Base-by-base conservation (phyloP, 345 rosid genomes). In the Aethionema arabicum region DNA sequence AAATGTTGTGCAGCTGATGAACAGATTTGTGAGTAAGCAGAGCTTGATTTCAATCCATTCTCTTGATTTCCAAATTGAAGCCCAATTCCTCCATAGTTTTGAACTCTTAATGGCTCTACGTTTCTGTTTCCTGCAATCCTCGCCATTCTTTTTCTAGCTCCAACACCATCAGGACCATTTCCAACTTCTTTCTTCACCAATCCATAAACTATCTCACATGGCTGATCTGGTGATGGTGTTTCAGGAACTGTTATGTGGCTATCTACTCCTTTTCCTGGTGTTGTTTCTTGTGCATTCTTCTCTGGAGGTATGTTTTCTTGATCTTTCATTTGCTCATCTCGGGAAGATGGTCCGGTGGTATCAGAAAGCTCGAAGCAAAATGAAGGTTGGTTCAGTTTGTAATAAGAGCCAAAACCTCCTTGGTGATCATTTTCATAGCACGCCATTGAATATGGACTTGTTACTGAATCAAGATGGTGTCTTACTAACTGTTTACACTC, bases 181-280 rank as follows among this genome's bases (percentile, higher is more conserved):
- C 87, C 95, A 33, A 53, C 77, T 33, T 93, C 97, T 79, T 86
- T 88, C 80, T 85, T 87, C 48, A 69, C 65, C 60, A 75, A 82
- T 47, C 72, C 85, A 52, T 68, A 76, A 27, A 31, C 66, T 54
- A 73, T 44, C 38, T 90, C 97, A 57, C 86, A 67, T 46, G 97
- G 92, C 75, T 85, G 96, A 32, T 93, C 99, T 30, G 97, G 99
- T 61, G 99, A 93, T 48, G 99, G 99, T 1, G 99, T 93, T 80
- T 93, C 99, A 31, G 99, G 99, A 50, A 90, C 84, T 48, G 97
- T 90, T 82, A 93, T 78, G 56, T 77, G 87, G 67, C 78, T 61
- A 67, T 93, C 99, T 5, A 40, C 65, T 59, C 73, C 79, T 80
- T 93, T 93, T 32, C 95, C 97, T 31, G 97, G 95, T 45, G 95